Evolutionary conservation across 108 stramenopile species (phyloP).

Genomic region (Conticribra guillardii): DNA sequence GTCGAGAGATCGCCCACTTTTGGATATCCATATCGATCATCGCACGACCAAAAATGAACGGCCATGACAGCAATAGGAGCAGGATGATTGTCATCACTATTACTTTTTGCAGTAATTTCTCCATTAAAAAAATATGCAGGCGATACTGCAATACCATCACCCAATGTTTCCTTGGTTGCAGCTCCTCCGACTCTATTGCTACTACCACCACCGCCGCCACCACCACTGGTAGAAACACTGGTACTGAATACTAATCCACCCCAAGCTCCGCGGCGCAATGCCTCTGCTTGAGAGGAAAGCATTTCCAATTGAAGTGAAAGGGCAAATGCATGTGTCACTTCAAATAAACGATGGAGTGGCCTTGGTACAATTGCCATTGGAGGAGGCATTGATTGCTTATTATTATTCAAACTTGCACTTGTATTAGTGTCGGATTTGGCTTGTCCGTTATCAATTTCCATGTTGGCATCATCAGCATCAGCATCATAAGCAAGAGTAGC

Average conservation of each 20-base stretch:
- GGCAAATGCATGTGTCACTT: constrained; percentile 79
- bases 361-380: constrained; percentile 42
- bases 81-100: background rate
- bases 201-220: constrained; percentile 1
- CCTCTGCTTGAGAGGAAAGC: constrained; percentile 82
- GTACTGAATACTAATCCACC: constrained; percentile 33
- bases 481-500: constrained; percentile 1
- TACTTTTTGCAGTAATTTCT: background rate
- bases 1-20: constrained; percentile 62
- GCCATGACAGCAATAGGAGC: constrained; percentile 59
- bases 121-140: constrained; percentile 79
- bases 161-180: constrained; percentile 3
- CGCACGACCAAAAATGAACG: constrained; percentile 87
- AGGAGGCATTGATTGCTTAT: background rate
- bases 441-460: no score
- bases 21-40: constrained; percentile 85
- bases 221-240: background rate
- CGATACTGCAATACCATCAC: constrained; percentile 64
- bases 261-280: constrained; percentile 81
- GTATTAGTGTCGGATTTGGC: no score
- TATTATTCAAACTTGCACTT: background rate
- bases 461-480: background rate
- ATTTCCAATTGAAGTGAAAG: constrained; percentile 86
- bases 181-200: no score
- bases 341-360: constrained; percentile 76